Conservation (phyloP, 1,284 basidiomycete genomes). For the Singerocomus inundabilis region DNA sequence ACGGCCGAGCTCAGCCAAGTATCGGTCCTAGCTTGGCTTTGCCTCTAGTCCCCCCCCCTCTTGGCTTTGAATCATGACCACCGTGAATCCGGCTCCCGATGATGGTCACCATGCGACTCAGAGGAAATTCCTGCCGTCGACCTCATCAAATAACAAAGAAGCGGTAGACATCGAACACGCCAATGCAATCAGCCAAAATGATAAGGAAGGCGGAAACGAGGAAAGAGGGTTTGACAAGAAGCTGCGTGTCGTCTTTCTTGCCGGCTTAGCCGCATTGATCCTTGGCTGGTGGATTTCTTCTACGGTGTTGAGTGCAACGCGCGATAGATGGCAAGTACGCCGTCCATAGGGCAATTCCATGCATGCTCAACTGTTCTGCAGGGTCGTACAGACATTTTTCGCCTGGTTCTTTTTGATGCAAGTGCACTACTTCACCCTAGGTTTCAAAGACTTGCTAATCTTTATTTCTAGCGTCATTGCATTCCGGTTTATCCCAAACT, state of each 20-base stretch:
- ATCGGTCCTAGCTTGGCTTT: conserved; percentile 2
- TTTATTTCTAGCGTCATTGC: conserved; percentile 61
- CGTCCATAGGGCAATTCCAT: neutral
- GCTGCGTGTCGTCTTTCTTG: conserved; percentile 46
- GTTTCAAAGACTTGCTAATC: neutral
- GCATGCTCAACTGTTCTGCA: conserved; percentile 18
- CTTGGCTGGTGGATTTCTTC: conserved; percentile 82
- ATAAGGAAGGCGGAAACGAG: conserved; percentile 21
- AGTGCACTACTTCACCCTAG: conserved; percentile 23
- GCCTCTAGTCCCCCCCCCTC: neutral
- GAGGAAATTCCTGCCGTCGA: conserved; percentile 19
- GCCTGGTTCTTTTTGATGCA: conserved; percentile 78
- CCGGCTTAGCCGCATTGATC: conserved; percentile 55
- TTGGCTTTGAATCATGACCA: conserved; percentile 20
- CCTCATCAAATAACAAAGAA: conserved; percentile 20
- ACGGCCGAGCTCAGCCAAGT: too few relatives aligned
- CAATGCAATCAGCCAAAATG: conserved; percentile 23
- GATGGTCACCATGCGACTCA: conserved; percentile 12
- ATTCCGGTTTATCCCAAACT: conserved; percentile 76
- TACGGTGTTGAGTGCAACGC: conserved; percentile 62
- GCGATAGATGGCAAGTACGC: conserved; percentile 62
- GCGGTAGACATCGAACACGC: conserved; percentile 21
- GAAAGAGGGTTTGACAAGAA: conserved; percentile 23
- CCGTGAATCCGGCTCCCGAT: conserved; percentile 1
- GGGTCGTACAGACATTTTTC: conserved; percentile 77